phyloP scores from a whole-genome alignment of 371 early-diverging fungal genomes.

The Saksenaea oblongispora region DNA sequence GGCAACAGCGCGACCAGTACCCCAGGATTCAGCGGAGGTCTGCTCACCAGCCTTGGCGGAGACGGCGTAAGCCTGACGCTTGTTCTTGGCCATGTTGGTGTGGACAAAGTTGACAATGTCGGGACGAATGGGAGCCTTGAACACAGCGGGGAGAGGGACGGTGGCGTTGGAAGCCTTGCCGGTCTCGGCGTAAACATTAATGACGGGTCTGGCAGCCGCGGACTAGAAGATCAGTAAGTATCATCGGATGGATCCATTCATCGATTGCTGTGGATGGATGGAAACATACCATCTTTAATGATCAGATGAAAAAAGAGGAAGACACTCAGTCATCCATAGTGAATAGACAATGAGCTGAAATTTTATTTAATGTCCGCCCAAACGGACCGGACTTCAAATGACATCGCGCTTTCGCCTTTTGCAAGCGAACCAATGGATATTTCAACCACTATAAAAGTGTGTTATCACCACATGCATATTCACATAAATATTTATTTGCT shows the following conservation, averaged over 20 bases:
- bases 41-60: conserved; percentile 99
- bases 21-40: conserved; percentile 99
- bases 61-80: conserved; percentile 99
- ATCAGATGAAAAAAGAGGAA: background rate
- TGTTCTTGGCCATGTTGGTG: conserved; percentile 99
- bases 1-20: conserved; percentile 99
- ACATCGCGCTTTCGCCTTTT: background rate
- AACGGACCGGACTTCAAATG: background rate
- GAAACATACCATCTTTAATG: background rate
- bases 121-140: conserved; percentile 97
- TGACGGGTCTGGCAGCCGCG: conserved; percentile 84
- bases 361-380: background rate
- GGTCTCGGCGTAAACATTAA: conserved; percentile 86
- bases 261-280: background rate
- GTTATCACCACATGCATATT: too few relatives aligned
- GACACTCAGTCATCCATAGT: background rate
- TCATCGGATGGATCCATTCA: background rate
- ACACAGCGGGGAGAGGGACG: conserved; percentile 94
- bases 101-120: conserved; percentile 98
- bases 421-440: background rate
- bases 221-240: conserved; percentile 15
- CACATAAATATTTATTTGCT: too few relatives aligned
- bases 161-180: conserved; percentile 76
- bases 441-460: too few relatives aligned
- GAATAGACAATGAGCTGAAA: background rate